Percentiles rank a stretch among this genome's conserved stretches.
phyloP scores from a whole-genome alignment of 1,284 basidiomycete genomes.

The Xerocomus cyaneibrunnescens region DNA sequence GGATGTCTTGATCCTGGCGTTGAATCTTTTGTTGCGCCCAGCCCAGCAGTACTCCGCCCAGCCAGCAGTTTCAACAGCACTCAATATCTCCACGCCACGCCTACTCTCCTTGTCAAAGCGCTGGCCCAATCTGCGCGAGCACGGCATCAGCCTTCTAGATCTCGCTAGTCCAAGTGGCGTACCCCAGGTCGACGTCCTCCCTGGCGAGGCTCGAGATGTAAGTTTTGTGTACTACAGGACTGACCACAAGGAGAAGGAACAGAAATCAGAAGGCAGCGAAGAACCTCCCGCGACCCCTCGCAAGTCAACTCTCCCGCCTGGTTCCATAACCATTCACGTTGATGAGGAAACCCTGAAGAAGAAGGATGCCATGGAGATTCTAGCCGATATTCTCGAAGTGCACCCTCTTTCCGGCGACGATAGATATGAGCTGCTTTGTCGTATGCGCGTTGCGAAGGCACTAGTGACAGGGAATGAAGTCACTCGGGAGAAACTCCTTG shows the following conservation, averaged over 20 bases:
- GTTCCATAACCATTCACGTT: constrained; percentile 65
- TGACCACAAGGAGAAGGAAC: constrained; percentile 46
- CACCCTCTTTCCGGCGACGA: constrained; percentile 80
- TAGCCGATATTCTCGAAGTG: constrained; percentile 73
- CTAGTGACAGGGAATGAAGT: constrained; percentile 57
- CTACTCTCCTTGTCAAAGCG: constrained; percentile 69
- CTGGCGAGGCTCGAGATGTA: constrained; percentile 69
- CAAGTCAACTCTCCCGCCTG: constrained; percentile 39
- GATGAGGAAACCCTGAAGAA: constrained; percentile 57
- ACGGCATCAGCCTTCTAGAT: constrained; percentile 68
- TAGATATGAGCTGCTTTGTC: constrained; percentile 88
- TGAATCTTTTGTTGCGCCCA: constrained; percentile 88
- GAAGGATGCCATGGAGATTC: constrained; percentile 68
- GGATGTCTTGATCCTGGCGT: constrained; percentile 81
- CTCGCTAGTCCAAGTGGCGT: constrained; percentile 56
- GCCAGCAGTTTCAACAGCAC: constrained; percentile 71
- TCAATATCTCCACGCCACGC: constrained; percentile 74
- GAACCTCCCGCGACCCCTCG: constrained; percentile 41
- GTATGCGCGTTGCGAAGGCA: constrained; percentile 77
- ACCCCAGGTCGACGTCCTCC: constrained; percentile 56
- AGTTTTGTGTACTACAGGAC: constrained; percentile 75
- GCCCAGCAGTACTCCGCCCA: constrained; percentile 93
- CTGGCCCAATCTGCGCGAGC: constrained; percentile 75
- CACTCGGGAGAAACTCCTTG: constrained; percentile 79
- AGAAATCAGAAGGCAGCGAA: constrained; percentile 40